Conservation (phyloP, 768 basidiomycete genomes). For the Mycena epipterygia region DNA sequence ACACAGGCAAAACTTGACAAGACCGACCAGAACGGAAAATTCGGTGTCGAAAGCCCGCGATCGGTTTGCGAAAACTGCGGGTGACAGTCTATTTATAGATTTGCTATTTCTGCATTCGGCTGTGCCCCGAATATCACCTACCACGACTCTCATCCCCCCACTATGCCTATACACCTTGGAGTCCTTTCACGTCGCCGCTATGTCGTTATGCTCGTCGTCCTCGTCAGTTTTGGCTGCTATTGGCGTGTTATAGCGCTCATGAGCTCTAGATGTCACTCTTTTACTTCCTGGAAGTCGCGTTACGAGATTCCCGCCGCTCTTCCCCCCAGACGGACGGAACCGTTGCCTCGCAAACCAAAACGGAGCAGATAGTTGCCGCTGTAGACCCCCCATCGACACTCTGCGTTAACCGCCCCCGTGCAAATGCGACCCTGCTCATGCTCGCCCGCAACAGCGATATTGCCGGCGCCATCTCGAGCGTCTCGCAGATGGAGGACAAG, state of each 20-base stretch:
- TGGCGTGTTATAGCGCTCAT: background rate
- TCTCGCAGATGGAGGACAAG: slow-evolving; percentile 69
- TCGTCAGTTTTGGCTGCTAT: slow-evolving; percentile 1
- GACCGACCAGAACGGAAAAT: too few relatives aligned
- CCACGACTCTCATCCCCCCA: background rate
- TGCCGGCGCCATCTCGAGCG: slow-evolving; percentile 58
- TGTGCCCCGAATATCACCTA: background rate
- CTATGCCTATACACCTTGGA: background rate
- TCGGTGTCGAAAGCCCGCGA: too few relatives aligned
- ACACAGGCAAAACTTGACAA: too few relatives aligned
- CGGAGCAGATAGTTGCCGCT: too few relatives aligned
- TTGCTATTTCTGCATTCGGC: background rate
- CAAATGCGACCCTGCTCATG: slow-evolving; percentile 72
- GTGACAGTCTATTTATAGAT: slow-evolving; percentile 7
- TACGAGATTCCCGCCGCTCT: background rate
- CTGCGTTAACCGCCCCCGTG: slow-evolving; percentile 39
- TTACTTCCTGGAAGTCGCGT: slow-evolving; percentile 16
- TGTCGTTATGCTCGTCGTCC: slow-evolving; percentile 22
- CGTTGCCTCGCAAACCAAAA: too few relatives aligned
- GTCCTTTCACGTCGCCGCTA: slow-evolving; percentile 17
- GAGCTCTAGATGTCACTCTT: slow-evolving; percentile 24
- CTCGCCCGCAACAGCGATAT: slow-evolving; percentile 66
- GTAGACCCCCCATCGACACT: background rate
- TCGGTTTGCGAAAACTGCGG: too few relatives aligned
- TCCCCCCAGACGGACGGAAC: background rate